Conservation (phyloP, 352 stramenopile species). For the Pythium utonaiense region DNA sequence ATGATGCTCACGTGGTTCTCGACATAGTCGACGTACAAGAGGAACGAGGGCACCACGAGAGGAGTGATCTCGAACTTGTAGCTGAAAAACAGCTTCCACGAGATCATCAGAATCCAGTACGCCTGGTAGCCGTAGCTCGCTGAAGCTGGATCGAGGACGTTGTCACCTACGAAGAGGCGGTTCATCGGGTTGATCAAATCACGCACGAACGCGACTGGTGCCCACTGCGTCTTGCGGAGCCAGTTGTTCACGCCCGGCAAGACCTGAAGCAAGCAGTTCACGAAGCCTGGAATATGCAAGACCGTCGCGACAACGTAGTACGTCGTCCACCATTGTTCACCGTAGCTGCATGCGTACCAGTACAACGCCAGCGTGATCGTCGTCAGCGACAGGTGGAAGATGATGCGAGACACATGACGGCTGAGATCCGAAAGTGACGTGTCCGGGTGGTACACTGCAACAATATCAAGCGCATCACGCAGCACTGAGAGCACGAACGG, state of each 20-base stretch:
- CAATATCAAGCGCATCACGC: constrained; percentile 92
- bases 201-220: constrained; percentile 60
- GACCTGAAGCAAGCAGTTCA: constrained; percentile 78
- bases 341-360: constrained; percentile 74
- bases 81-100: constrained; percentile 97
- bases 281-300: constrained; percentile 64
- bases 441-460: constrained; percentile 65
- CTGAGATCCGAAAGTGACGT: constrained; percentile 54
- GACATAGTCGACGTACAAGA: constrained; percentile 96
- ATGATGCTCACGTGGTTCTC: constrained; percentile 84
- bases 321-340: constrained; percentile 50
- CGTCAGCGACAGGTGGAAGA: constrained; percentile 60
- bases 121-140: constrained; percentile 91
- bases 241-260: constrained; percentile 77
- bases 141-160: constrained; percentile 92
- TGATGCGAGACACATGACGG: constrained; percentile 85
- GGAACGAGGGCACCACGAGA: constrained; percentile 92
- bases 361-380: constrained; percentile 72
- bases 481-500: constrained; percentile 86
- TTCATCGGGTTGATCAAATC: constrained; percentile 94
- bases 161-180: constrained; percentile 95
- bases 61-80: constrained; percentile 98
- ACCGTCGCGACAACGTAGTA: constrained; percentile 56
- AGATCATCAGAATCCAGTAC: constrained; percentile 94
- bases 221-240: constrained; percentile 66